Evolutionary conservation across 257 asterid species (phyloP), one percentile per base, ranked within the genome.

Genomic region (Buddleja alternifolia): DNA sequence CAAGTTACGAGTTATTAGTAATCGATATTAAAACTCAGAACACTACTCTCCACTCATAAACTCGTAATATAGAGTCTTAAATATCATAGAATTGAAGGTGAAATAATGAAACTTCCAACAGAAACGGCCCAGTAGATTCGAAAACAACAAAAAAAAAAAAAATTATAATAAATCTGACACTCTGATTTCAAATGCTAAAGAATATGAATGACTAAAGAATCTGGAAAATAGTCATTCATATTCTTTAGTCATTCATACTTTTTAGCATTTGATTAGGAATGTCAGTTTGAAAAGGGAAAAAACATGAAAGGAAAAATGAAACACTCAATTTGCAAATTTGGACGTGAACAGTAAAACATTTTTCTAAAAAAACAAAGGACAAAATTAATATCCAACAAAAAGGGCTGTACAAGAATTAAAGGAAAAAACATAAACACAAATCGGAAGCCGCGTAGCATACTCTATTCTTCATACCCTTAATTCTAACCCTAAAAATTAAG

Each of bases 61-160:
- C 53, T 17, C 25, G 39, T 56, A 21, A 19, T 25, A 51, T 15
- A 39, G 24, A 66, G 59, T 46, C 39, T 56, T 4, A 60, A 72
- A 29, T 70, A 72, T 29, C 69, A 39, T 15, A 58, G 46, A 47
- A 69, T 44, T 20, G 15, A 53, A 63, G 60, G 69, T n/a, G 10
- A 66, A 10, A 57, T 39, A 69, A 58, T 44, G 44, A 48, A 24
- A 17, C 21, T 39, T 62, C 59, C 66, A 72, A 21, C 23, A 51
- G 47, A 61, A 8, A 52, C 21, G 29, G 42, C 32, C 3, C 47
- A n/a, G 11, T 16, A 15, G 9, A 66, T 10, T 10, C n/a, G n/a
- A n/a, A n/a, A n/a, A n/a, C n/a, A 42, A 52, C 24, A 41, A 51
- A 20, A 45, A n/a, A 48, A 15, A 44, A 21, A 19, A 15, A 50